Evolutionary conservation across 2,329 filamentous ascomycete species (phyloP), one percentile per base, ranked within the genome.

Genomic region (Endoconidiophora polonica): DNA sequence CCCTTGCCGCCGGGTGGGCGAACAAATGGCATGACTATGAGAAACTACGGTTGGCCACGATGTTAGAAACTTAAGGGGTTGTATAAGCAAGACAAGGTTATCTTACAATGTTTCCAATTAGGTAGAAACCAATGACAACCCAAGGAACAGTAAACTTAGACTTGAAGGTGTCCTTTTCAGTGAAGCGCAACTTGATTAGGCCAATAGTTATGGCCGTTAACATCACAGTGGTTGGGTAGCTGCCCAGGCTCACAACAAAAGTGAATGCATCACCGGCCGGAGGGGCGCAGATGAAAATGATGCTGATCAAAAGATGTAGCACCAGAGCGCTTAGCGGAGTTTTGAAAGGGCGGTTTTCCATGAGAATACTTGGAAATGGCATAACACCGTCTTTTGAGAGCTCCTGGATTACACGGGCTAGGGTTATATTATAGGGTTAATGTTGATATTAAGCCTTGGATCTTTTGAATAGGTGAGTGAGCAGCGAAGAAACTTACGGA

Each of bases 241-340:
- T 72, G 56, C 68, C 72, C 44, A 79, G 59, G 54, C 76, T 73
- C 46, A 76, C 68, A 39, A 79, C 71, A 57, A 84, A 84, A 61
- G 78, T 79, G 61, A 83, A 84, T 0, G 79, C 79, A 14, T 79
- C 72, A 0, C 79, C 80, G 0, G 78, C 73, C 0, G 81, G 81
- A 1, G 79, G 79, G 0, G 77, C 79, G 3, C 83, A 61, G 29
- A 85, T 70, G 10, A 83, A 70, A 42, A 84, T 70, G 52, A 80
- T 67, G 0, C 77, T 81, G 3, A 83, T 70, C 10, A 80, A 57
- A 71, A 76, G 83, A 59, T 84, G 79, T 14, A 83, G 67, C 55
- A 83, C 74, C 4, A 79, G 63, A 44, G 16, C 2, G 14, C 4
- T 38, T 6, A 47, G 10, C 26, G 81, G 81, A 0, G 81, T 72